Base-by-base conservation (phyloP, 345 rosid species). In the Zanthoxylum bungeanum region DNA sequence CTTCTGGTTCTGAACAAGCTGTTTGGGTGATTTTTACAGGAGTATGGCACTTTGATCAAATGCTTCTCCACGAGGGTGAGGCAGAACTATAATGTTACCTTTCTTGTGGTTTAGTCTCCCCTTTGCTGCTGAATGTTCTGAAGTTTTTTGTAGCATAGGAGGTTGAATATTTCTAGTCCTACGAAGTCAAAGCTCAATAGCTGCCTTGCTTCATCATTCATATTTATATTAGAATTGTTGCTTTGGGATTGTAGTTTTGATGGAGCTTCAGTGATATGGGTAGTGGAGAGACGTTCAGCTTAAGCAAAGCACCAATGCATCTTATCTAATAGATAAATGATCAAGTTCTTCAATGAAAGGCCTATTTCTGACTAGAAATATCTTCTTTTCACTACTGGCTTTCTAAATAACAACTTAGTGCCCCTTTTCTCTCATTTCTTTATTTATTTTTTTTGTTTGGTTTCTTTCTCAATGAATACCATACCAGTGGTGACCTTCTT, bases 41-140 rank as follows among this genome's bases (percentile, higher is more conserved):
- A 17, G 87, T 82, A 11, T 89, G 91, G 91, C 91, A 89, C 85
- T 89, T 89, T 1, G 88, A 89, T 78, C 88, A 86, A 66, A 82
- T 52, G 85, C 87, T 89, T 3, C 93, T 86, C 68, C 66, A 78
- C 1, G 73, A 77, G 61, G 82, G 40, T 16, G 76, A 67, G 55
- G 85, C 59, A 68, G 74, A 67, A 53, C 60, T 19, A 9, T 49
- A 14, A 19, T 28, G 49, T 37, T 63, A 49, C 6, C 42, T 9
- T 55, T 30, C 52, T 53, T 3, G 49, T 34, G 34, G 47, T 56
- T 63, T 2, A 22, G 46, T 33, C 39, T 47, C 24, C 16, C 52
- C 17, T 57, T 21, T 16, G 19, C n/a, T 28, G 57, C 24, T 9
- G 62, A 33, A 49, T 27, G 49, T 49, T 73, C 17, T 52, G 44